These are phyloP conservation scores for Pezicula neosporulosa DNA, from an alignment of 2,329 filamentous ascomycete genomes.

Conservation along the genomic window DNA sequence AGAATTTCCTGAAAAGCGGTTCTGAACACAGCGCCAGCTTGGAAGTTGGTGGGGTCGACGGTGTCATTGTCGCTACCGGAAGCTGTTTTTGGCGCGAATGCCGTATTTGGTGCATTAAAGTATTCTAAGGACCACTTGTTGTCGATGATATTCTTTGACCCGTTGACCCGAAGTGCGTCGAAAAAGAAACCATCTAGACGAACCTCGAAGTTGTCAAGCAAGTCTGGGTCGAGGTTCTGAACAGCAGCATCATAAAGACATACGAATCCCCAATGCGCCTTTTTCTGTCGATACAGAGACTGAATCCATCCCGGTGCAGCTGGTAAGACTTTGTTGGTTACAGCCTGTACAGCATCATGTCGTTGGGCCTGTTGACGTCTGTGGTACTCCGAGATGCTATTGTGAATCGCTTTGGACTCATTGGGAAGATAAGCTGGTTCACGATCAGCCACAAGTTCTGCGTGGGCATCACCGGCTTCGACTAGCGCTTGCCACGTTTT, in stretches of 20 bases:
- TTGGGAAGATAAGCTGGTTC: not conserved
- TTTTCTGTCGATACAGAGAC: not conserved
- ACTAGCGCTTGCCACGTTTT: not conserved
- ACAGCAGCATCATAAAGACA: not conserved
- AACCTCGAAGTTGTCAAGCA: not conserved
- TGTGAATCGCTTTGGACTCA: not conserved
- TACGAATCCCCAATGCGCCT: not conserved
- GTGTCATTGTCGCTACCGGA: not conserved
- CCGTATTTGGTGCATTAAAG: conserved; percentile 18
- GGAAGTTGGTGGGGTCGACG: not conserved
- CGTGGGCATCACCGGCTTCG: not conserved
- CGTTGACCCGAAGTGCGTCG: not conserved
- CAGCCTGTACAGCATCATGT: not conserved
- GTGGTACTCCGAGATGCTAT: not conserved
- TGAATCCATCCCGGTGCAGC: not conserved
- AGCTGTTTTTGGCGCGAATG: not conserved
- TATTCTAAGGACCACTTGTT: not conserved
- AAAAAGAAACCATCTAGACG: not conserved
- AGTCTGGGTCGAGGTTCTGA: not conserved
- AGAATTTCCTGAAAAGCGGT: not conserved
- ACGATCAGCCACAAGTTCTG: not conserved
- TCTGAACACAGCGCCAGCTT: not conserved
- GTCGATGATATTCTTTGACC: not conserved
- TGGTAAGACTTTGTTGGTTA: not conserved
- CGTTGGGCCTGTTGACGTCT: conserved; percentile 15